Evolutionary conservation across 306 rosid species (phyloP).

Genomic region (Glycyrrhiza uralensis): DNA sequence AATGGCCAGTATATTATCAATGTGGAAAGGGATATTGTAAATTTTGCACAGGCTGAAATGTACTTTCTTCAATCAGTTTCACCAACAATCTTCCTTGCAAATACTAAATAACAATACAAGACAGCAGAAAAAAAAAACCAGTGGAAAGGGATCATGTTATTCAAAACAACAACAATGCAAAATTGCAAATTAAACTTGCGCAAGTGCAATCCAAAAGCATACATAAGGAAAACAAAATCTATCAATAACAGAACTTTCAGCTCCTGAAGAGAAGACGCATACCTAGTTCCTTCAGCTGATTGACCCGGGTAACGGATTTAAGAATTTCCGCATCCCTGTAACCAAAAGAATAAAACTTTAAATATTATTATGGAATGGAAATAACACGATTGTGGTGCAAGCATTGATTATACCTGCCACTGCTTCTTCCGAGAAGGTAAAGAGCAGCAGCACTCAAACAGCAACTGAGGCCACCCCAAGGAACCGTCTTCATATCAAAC

Average conservation of each 20-base stretch:
- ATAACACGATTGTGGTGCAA: neutral
- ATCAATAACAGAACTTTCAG: neutral
- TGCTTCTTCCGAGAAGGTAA: slow-evolving; percentile 92
- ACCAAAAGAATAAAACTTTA: slow-evolving; percentile 17
- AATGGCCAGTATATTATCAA: neutral
- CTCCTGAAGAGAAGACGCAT: slow-evolving; percentile 1
- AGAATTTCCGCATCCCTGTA: slow-evolving; percentile 81
- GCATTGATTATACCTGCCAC: slow-evolving; percentile 59
- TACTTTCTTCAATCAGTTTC: neutral
- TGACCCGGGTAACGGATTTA: slow-evolving; percentile 74
- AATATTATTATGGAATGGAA: neutral
- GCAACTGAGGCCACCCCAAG: slow-evolving; percentile 94
- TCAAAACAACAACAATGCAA: slow-evolving; percentile 5
- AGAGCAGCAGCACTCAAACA: slow-evolving; percentile 96
- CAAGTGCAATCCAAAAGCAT: neutral
- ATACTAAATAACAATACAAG: neutral
- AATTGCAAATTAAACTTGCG: neutral
- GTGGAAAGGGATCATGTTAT: neutral
- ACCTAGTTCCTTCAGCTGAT: slow-evolving; percentile 92
- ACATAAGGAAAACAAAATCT: slow-evolving; percentile 6
- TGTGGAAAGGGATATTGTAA: neutral
- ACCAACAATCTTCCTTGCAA: neutral
- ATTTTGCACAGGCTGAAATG: neutral
- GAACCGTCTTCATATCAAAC: slow-evolving; percentile 55
- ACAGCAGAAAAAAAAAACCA: neutral